Base-by-base conservation (phyloP, 1,284 basidiomycete species). In the Tilletia walkeri region DNA sequence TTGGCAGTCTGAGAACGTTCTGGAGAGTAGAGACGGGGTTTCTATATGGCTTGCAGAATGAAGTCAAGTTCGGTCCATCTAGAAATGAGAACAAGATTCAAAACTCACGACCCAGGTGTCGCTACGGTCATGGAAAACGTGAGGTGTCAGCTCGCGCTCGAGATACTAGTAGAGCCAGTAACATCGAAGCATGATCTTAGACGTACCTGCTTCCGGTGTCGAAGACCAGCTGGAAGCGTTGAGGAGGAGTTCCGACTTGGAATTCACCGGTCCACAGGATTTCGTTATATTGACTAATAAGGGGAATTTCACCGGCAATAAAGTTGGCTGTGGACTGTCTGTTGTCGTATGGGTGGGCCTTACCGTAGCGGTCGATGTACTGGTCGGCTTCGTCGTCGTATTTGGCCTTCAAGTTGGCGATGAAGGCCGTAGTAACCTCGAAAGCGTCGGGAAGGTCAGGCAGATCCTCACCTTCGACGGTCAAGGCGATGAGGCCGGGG, bases 361-460 rank as follows among this genome's bases (percentile, higher is more conserved):
- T 30, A 30, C 24, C 24, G 24, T 30, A n/a, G 47, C 47, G 47
- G 12, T 49, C n/a, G 47, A 12, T n/a, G n/a, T 12, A 49, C 12
- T n/a, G 12, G 12, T 49, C n/a, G 47, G 47, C 47, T n/a, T 12
- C 47, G n/a, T 12, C 47, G 12, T 49, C 47, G n/a, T 49, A 49
- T n/a, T 49, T 49, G 47, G 47, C 47, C 47, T 49, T 49, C 12
- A 49, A n/a, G 47, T 49, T 49, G 47, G 47, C 47, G n/a, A 49
- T n/a, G n/a, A 12, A 49, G 47, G 47, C 47, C 24, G 24, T 30
- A 1, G 24, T 30, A 30, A 30, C 24, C 24, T 30, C 24, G 24
- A 30, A 30, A 30, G 24, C 24, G 24, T 30, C 24, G 24, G 24
- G 24, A 30, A 30, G 24, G 24, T 30, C 24, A 30, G 24, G 24